phyloP scores from a whole-genome alignment of 768 basidiomycete genomes.

The Russula virescens region DNA sequence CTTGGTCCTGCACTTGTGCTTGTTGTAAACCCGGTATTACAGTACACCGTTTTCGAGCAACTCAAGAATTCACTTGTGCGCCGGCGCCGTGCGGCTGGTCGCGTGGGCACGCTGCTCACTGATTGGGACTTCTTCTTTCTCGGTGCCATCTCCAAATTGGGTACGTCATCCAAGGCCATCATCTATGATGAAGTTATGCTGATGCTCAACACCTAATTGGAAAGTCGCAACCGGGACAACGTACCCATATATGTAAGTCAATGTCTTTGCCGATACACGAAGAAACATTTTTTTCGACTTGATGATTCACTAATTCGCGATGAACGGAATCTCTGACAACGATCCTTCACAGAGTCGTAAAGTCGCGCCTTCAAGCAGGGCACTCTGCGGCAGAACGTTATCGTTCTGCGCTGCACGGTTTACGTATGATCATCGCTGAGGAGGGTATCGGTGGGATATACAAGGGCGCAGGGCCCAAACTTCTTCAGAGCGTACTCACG shows the following conservation, averaged over 20 bases:
- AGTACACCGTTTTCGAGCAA: constrained; percentile 95
- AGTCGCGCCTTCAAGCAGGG: constrained; percentile 75
- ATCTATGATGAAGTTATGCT: background rate
- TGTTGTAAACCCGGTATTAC: constrained; percentile 90
- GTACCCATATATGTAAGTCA: constrained; percentile 67
- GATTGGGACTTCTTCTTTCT: constrained; percentile 92
- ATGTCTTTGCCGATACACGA: background rate
- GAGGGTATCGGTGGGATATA: constrained; percentile 85
- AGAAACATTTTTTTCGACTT: background rate
- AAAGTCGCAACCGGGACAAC: constrained; percentile 48
- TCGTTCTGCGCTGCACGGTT: constrained; percentile 67
- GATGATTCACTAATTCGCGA: background rate
- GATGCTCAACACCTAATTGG: background rate
- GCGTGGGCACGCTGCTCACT: constrained; percentile 47
- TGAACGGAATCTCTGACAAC: constrained; percentile 3
- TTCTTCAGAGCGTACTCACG: constrained; percentile 86
- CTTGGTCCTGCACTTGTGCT: constrained; percentile 90
- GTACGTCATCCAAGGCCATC: constrained; percentile 35
- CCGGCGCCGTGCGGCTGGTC: constrained; percentile 46
- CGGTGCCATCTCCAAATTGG: constrained; percentile 90
- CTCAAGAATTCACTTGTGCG: constrained; percentile 79
- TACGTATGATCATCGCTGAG: constrained; percentile 69
- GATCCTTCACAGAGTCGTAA: constrained; percentile 46
- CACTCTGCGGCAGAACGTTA: constrained; percentile 62
- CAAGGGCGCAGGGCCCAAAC: constrained; percentile 81